These are phyloP conservation scores for Sugiyamaella qingdaonensis DNA, from an alignment of 805 yeast genomes.

Conservation along the genomic window DNA sequence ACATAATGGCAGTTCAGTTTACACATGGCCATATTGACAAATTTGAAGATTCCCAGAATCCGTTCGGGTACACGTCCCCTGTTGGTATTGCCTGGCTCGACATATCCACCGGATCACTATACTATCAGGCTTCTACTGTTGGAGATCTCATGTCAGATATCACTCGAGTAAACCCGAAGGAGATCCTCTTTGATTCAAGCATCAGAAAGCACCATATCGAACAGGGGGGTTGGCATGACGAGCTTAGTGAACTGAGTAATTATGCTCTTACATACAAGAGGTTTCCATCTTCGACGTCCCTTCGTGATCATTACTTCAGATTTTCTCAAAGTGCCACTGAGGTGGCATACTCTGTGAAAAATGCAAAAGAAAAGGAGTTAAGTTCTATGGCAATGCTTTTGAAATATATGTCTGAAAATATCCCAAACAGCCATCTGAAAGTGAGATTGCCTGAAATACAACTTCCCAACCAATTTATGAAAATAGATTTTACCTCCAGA, in stretches of 20 bases:
- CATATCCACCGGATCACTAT: conserved; percentile 74
- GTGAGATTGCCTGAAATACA: conserved; percentile 65
- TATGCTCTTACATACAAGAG: conserved; percentile 56
- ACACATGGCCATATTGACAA: conserved; percentile 21
- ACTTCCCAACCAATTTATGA: conserved; percentile 51
- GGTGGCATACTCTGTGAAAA: conserved; percentile 18
- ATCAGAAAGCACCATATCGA: conserved; percentile 30
- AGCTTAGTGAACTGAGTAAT: conserved; percentile 52
- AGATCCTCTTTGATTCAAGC: conserved; percentile 49
- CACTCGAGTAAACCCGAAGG: conserved; percentile 76
- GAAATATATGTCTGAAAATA: conserved; percentile 64
- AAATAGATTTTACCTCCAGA: conserved; percentile 58
- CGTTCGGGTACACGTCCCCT: conserved; percentile 39
- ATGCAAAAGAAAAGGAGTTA: conserved; percentile 37
- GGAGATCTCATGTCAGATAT: conserved; percentile 65
- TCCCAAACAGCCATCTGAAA: conserved; percentile 62
- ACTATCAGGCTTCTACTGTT: conserved; percentile 59
- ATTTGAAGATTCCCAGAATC: conserved; percentile 23
- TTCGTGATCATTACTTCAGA: conserved; percentile 37
- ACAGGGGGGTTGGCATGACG: conserved; percentile 52
- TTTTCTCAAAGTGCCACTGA: conserved; percentile 35
- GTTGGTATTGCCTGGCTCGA: conserved; percentile 89
- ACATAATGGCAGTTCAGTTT: conserved; percentile 52
- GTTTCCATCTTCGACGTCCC: conserved; percentile 38
- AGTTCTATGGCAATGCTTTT: conserved; percentile 61